Conservation (phyloP, 2,329 filamentous ascomycete genomes). For the Thelonectria rubi region DNA sequence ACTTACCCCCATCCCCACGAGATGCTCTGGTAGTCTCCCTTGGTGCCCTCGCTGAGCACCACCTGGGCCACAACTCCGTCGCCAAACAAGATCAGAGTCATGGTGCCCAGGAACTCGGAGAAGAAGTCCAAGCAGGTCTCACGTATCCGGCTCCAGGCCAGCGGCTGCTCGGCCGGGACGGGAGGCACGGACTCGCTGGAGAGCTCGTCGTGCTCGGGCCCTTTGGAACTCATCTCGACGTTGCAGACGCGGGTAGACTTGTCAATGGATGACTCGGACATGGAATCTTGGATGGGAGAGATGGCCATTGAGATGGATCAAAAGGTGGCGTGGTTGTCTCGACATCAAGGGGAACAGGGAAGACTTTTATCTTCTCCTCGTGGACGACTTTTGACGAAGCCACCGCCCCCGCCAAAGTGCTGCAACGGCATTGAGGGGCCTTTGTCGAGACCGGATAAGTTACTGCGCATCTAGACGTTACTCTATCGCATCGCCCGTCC, state of each 20-base stretch:
- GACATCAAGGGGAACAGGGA: constrained; percentile 29
- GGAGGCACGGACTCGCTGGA: constrained; percentile 30
- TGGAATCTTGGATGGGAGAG: constrained; percentile 42
- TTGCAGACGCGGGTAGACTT: constrained; percentile 45
- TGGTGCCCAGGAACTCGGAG: constrained; percentile 74
- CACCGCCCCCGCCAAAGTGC: constrained; percentile 1
- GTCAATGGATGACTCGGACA: constrained; percentile 48
- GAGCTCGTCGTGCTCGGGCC: constrained; percentile 37
- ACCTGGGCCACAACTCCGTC: constrained; percentile 78
- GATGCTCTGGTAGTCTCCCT: constrained; percentile 60
- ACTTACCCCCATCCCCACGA: constrained; percentile 61
- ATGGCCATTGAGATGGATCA: constrained; percentile 43
- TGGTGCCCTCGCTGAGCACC: constrained; percentile 60
- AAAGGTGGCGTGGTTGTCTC: constrained; percentile 25
- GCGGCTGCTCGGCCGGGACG: constrained; percentile 37
- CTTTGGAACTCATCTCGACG: constrained; percentile 43
- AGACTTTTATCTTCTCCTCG: constrained; percentile 12
- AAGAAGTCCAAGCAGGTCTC: constrained; percentile 65
- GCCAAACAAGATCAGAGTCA: constrained; percentile 74
- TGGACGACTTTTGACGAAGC: constrained; percentile 7
- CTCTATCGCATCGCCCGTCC: background rate
- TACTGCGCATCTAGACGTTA: constrained; percentile 5
- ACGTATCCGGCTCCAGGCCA: constrained; percentile 63
- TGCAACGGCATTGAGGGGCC: constrained; percentile 12
- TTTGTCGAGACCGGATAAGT: background rate